These are phyloP conservation scores for Penicillium sclerotiorum DNA, from an alignment of 2,329 filamentous ascomycete genomes.

Conservation along the genomic window DNA sequence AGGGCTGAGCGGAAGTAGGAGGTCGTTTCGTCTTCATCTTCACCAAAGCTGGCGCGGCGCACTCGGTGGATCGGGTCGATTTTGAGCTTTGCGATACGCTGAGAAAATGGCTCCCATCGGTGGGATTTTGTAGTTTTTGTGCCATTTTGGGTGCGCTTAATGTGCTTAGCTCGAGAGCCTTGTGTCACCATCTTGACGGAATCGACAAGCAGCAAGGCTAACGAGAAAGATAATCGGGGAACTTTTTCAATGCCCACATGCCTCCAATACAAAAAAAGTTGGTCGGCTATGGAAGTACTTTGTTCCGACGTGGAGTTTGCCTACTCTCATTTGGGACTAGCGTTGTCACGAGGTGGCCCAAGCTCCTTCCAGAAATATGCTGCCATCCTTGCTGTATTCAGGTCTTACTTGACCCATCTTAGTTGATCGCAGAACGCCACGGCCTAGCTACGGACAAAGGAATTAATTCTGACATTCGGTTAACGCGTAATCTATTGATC, in stretches of 20 bases:
- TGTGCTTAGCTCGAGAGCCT: conserved; percentile 69
- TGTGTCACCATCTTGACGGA: conserved; percentile 51
- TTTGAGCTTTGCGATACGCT: conserved; percentile 87
- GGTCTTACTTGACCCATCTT: neutral
- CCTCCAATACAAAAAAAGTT: conserved; percentile 44
- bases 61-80: conserved; percentile 92
- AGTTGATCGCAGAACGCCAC: neutral
- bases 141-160: conserved; percentile 66
- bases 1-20: conserved; percentile 85
- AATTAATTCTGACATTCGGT: neutral
- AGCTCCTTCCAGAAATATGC: conserved; percentile 30
- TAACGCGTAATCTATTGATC: too few species aligned
- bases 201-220: conserved; percentile 30
- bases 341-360: conserved; percentile 35
- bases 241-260: conserved; percentile 25
- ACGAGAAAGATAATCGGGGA: conserved; percentile 21
- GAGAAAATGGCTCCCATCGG: conserved; percentile 87
- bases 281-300: conserved; percentile 32
- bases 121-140: conserved; percentile 81
- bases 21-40: conserved; percentile 72
- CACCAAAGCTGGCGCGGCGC: conserved; percentile 77
- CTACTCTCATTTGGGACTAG: conserved; percentile 14
- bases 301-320: conserved; percentile 34
- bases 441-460: too few species aligned
- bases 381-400: conserved; percentile 10